Base-by-base conservation (phyloP, 2,329 filamentous ascomycete species). In the Cordyceps cateniannulata region DNA sequence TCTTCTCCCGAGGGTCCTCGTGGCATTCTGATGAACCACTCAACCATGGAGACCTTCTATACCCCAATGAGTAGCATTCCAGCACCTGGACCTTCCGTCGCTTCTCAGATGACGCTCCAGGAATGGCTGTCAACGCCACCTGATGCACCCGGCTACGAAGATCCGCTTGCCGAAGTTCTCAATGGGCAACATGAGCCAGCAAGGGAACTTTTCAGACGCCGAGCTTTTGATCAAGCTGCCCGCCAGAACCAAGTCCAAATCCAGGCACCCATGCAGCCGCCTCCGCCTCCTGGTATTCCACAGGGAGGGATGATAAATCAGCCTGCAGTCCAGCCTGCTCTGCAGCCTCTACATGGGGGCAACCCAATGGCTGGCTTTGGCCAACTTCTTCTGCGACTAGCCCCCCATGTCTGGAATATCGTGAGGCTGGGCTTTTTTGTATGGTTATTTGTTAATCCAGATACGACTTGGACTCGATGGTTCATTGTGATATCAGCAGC, bases 361-460 rank as follows among this genome's bases (percentile, higher is more conserved):
- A 54, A 54, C 24, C 58, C 50, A 10, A 44, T 54, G 50, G 58
- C 58, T 48, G 58, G 50, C 3, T 29, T 54, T 16, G 58, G 58
- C 29, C 49, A 48, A 22, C 10, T 60, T 25, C 40, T 54, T 14
- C 20, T 60, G 22, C 50, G 58, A 18, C n/a, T 60, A 8, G 42
- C 29, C 4, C 58, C 83, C n/a, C 80, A 86, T 57, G 68, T 88
- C 29, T 88, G 85, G 85, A 76, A 87, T 56, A 65, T 86, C 1
- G 73, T 84, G 40, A 79, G 85, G 8, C 71, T 88, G 9, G 75
- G 77, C 12, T 71, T 83, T 6, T 86, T 88, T 68, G 79, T 87
- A 14, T 88, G 84, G 83, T 84, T 85, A 72, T 87, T 88, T 63
- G 86, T 85, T 0, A 79, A 79, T 10, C 79, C 81, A 0, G 77